Conservation (phyloP, 495 filamentous ascomycete genomes). For the Astrothelium macrocarpum region DNA sequence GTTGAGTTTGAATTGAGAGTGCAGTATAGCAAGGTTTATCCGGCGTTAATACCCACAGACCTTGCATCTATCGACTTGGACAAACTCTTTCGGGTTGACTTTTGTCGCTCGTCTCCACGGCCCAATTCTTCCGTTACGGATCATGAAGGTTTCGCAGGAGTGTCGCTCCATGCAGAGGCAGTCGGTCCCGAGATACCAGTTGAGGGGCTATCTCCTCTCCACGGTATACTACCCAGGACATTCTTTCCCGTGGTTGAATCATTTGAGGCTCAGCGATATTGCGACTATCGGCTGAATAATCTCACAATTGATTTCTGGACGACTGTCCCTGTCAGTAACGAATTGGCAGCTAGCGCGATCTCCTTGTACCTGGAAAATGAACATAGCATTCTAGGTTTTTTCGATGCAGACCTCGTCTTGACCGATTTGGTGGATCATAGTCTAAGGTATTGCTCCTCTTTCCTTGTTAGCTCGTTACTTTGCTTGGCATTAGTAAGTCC, state of each 20-base stretch:
- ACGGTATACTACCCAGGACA: neutral
- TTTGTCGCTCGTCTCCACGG: neutral
- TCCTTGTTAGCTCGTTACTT: neutral
- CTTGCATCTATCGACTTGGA: neutral
- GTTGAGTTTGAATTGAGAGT: neutral
- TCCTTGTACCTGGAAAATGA: neutral
- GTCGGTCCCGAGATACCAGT: neutral
- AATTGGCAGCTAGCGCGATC: neutral
- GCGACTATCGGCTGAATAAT: neutral
- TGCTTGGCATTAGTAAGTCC: neutral
- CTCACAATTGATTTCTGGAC: neutral
- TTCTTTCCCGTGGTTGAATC: neutral
- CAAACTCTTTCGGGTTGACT: neutral
- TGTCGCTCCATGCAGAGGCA: neutral
- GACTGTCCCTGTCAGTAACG: neutral
- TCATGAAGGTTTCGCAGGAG: neutral
- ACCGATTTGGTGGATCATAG: neutral
- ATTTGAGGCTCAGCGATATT: neutral
- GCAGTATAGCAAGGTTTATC: neutral
- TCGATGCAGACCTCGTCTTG: neutral
- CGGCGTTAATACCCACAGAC: neutral
- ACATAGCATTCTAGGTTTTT: neutral
- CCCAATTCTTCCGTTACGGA: neutral
- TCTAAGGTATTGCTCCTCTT: neutral
- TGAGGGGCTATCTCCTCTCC: neutral